Evolutionary conservation across 2,329 filamentous ascomycete genomes (phyloP), one percentile per base, ranked within the genome.

Genomic region (Malbranchea zuffiana): DNA sequence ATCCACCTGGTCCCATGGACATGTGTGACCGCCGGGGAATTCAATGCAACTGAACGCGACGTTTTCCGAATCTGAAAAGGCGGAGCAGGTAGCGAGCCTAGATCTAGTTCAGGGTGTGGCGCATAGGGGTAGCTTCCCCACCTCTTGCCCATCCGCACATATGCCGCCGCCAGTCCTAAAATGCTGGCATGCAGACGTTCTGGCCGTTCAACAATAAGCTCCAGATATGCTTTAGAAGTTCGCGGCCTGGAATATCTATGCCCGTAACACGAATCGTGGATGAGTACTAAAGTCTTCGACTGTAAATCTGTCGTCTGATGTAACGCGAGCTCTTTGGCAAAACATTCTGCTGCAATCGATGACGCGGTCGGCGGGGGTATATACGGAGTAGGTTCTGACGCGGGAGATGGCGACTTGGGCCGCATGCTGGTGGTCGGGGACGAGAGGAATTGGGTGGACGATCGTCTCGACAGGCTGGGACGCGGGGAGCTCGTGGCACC

Each of bases 1-100:
- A 96, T 95, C 88, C 88, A 95, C 46, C 82, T 82, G 2, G 67
- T 71, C 1, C 88, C 88, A 61, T 98, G 90, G 0, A 98, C 86
- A 54, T 88, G 85, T 5, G 84, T 88, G 5, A 96, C 87, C 1
- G 78, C 78, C 2, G 75, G 71, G 2, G 85, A 84, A 12, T 71
- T 73, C 20, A 98, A 67, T 4, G 82, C 64, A 36, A 95, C 59
- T 5, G 67, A 71, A 6, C 90, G 73, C 5, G 71, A 69, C 0
- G 87, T 90, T 60, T 87, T 93, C 42, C 75, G 74, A 48, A 98
- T 92, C 44, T 76, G 76, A 56, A 96, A 96, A 0, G 86, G 86
- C 13, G 80, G 72, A 35, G 64, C 68, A 28, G 73, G 69, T 10
- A 79, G 61, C 6, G 67, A 58, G 2, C 60, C 56, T 0, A 73